phyloP scores from a whole-genome alignment of 352 stramenopile genomes.

The Globisporangium takayamanum region DNA sequence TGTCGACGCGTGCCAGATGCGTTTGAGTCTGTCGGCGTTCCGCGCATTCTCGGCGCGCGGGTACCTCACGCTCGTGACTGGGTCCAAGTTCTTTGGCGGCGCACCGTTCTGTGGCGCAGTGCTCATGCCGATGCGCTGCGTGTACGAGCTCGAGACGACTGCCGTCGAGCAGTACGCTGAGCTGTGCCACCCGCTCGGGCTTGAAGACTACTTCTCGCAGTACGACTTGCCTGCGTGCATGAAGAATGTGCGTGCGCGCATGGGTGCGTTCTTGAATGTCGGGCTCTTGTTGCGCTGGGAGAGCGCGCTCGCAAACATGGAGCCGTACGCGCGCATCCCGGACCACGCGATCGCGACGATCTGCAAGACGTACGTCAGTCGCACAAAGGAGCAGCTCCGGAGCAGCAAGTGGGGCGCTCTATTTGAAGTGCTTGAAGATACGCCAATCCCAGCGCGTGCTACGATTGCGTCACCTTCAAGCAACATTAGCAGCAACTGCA shows the following conservation, averaged over 20 bases:
- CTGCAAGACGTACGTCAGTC: slow-evolving; percentile 48
- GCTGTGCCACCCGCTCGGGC: slow-evolving; percentile 55
- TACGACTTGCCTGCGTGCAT: slow-evolving; percentile 71
- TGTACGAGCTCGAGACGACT: slow-evolving; percentile 75
- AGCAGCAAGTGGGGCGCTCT: slow-evolving; percentile 32
- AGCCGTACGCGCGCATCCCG: slow-evolving; percentile 63
- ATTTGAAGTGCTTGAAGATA: slow-evolving; percentile 36
- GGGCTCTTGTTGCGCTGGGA: slow-evolving; percentile 77
- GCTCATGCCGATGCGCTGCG: slow-evolving; percentile 66
- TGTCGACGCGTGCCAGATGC: slow-evolving; percentile 86
- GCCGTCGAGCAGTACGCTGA: slow-evolving; percentile 49
- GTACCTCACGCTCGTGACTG: slow-evolving; percentile 76
- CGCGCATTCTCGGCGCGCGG: slow-evolving; percentile 53
- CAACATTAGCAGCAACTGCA: neutral
- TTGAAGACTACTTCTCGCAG: slow-evolving; percentile 80
- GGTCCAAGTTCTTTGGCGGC: slow-evolving; percentile 86
- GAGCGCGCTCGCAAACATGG: slow-evolving; percentile 73
- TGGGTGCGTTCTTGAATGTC: slow-evolving; percentile 67
- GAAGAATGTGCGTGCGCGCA: slow-evolving; percentile 46
- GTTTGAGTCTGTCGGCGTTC: slow-evolving; percentile 52
- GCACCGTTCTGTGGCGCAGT: slow-evolving; percentile 83
- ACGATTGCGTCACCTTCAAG: neutral
- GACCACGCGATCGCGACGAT: slow-evolving; percentile 36
- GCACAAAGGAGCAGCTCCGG: slow-evolving; percentile 39
- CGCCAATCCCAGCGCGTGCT: slow-evolving; percentile 8